phyloP scores from a whole-genome alignment of 2,329 filamentous ascomycete species.

The Coniochaeta sp. region DNA sequence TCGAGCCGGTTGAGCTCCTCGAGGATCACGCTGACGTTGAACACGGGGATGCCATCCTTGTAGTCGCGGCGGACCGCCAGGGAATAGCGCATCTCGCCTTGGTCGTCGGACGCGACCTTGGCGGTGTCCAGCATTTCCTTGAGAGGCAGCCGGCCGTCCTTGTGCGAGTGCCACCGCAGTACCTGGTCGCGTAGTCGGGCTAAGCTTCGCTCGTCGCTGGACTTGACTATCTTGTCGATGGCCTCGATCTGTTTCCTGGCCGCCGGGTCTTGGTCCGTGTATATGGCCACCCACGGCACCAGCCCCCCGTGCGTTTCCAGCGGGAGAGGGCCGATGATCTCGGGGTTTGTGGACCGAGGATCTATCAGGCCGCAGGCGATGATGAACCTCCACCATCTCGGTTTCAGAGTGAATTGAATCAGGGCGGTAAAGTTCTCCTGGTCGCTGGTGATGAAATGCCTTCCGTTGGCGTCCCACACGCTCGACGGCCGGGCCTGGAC shows the following conservation, averaged over 20 bases:
- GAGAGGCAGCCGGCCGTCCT: not conserved
- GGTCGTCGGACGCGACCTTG: conserved; percentile 4
- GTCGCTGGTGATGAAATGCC: conserved; percentile 5
- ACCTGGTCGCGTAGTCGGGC: conserved; percentile 1
- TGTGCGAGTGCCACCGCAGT: conserved; percentile 4
- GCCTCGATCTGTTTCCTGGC: conserved; percentile 2
- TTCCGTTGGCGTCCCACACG: conserved; percentile 5
- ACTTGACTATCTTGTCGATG: conserved; percentile 5
- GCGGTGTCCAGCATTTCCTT: conserved; percentile 4
- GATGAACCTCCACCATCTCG: conserved; percentile 6
- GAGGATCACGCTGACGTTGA: conserved; percentile 8
- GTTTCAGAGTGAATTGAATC: conserved; percentile 4
- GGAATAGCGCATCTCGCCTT: conserved; percentile 3
- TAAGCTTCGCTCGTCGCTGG: not conserved
- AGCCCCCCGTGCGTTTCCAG: not conserved
- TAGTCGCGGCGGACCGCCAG: conserved; percentile 2
- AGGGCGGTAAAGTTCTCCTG: conserved; percentile 6
- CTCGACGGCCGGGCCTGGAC: not conserved
- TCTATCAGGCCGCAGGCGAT: conserved; percentile 7
- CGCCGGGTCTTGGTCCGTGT: conserved; percentile 6
- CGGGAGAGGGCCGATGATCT: not conserved
- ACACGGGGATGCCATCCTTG: conserved; percentile 4
- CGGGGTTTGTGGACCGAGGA: not conserved
- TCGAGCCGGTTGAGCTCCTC: conserved; percentile 13
- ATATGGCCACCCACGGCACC: conserved; percentile 5